phyloP scores from a whole-genome alignment of 768 basidiomycete species.

The Pholiota molesta region DNA sequence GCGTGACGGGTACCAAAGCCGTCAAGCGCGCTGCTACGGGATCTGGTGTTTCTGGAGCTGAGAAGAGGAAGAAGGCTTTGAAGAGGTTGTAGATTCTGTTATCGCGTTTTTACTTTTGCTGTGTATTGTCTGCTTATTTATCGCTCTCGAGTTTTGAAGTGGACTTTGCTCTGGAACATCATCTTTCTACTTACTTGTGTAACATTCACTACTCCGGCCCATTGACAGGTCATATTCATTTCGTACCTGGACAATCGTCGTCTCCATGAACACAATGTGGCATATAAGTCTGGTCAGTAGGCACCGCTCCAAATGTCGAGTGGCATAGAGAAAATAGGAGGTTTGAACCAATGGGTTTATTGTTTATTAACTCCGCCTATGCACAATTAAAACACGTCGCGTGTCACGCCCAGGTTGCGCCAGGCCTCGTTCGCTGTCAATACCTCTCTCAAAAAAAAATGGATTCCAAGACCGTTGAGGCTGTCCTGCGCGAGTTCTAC shows the following conservation, averaged over 20 bases:
- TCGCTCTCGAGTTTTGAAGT: constrained; percentile 7
- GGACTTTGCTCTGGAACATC: constrained; percentile 1
- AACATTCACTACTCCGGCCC: neutral
- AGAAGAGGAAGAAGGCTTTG: constrained; percentile 89
- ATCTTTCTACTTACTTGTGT: neutral
- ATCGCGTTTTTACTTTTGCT: constrained; percentile 5
- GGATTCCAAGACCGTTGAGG: constrained; percentile 20
- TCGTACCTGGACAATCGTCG: neutral
- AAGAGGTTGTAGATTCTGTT: constrained; percentile 59
- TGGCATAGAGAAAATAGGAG: neutral
- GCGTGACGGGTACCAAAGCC: constrained; percentile 54
- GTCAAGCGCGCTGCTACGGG: constrained; percentile 70
- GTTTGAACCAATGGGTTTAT: neutral
- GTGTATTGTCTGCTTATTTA: constrained; percentile 8
- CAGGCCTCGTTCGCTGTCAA: constrained; percentile 8
- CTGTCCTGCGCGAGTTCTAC: constrained; percentile 15
- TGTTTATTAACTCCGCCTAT: neutral
- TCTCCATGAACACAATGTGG: neutral
- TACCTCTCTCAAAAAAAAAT: constrained; percentile 7
- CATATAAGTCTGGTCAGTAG: too few species aligned
- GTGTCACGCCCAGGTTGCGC: neutral
- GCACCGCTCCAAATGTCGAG: neutral
- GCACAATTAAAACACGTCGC: neutral
- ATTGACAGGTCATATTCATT: neutral
- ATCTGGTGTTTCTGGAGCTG: constrained; percentile 53